Conservation (phyloP, 345 rosid species). For the Xanthoceras sorbifolium region DNA sequence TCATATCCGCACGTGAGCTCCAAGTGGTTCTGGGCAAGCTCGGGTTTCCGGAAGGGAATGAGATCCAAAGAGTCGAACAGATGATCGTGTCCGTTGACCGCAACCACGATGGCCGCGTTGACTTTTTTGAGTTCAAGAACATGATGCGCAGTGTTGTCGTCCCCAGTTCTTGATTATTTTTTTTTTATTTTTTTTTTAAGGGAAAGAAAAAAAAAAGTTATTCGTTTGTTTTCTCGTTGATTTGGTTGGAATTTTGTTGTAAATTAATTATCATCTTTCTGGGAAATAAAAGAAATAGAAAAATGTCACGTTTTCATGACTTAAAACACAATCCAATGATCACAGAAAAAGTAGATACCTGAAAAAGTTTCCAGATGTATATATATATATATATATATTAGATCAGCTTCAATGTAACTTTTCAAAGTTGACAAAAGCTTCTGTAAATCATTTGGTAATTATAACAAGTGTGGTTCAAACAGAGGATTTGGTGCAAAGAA, state of each 20-base stretch:
- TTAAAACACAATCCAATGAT: too few relatives aligned
- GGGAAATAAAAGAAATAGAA: not conserved
- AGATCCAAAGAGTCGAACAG: constrained; percentile 67
- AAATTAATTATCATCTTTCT: not conserved
- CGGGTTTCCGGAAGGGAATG: constrained; percentile 70
- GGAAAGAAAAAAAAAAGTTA: too few relatives aligned
- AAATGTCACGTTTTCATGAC: too few relatives aligned
- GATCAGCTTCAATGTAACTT: too few relatives aligned
- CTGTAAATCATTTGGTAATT: not conserved
- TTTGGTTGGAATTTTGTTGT: not conserved
- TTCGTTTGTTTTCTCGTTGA: not conserved
- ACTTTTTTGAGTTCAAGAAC: constrained; percentile 85
- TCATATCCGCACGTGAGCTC: constrained; percentile 76
- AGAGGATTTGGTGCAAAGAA: too few relatives aligned
- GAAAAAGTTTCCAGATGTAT: not conserved
- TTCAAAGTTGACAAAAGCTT: too few relatives aligned
- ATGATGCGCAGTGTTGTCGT: constrained; percentile 75
- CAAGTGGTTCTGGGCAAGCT: constrained; percentile 71
- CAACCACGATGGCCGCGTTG: constrained; percentile 80
- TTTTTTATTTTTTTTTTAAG: not conserved
- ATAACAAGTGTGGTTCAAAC: too few relatives aligned
- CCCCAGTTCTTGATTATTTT: constrained; percentile 32
- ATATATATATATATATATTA: too few relatives aligned
- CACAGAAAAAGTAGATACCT: too few relatives aligned
- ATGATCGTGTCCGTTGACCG: constrained; percentile 86